Percentiles rank a stretch among this genome's conserved stretches.
These are phyloP conservation scores for Pseudogymnoascus sp. DNA, from an alignment of 2,329 filamentous ascomycete species.

Conservation along the genomic window DNA sequence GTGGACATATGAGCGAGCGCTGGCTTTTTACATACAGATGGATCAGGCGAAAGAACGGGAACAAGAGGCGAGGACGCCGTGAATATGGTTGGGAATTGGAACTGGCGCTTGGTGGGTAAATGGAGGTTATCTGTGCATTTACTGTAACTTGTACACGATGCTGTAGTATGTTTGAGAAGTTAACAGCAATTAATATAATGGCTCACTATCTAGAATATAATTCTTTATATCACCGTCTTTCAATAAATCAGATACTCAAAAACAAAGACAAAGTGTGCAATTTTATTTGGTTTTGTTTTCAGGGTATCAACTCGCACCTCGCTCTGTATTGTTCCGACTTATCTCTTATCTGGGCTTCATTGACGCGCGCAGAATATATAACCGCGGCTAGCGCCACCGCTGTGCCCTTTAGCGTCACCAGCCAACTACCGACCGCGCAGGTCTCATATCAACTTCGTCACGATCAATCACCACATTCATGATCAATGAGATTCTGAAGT, in stretches of 20 bases:
- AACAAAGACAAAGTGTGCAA: background rate
- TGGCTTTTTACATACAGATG: conserved; percentile 27
- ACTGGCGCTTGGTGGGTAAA: background rate
- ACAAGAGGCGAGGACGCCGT: background rate
- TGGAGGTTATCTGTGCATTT: background rate
- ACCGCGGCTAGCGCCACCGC: background rate
- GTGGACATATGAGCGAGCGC: conserved; percentile 63
- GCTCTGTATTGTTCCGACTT: background rate
- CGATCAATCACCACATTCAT: background rate
- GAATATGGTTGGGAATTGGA: background rate
- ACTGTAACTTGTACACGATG: background rate
- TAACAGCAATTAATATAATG: background rate
- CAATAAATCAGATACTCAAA: background rate
- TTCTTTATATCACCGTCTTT: background rate
- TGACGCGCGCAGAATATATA: background rate
- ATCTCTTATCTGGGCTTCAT: background rate
- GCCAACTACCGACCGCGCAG: conserved; percentile 1
- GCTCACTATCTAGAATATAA: background rate
- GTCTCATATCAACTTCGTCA: conserved; percentile 4
- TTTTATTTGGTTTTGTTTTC: background rate
- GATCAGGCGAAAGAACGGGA: background rate
- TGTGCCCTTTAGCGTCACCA: background rate
- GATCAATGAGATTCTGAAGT: background rate
- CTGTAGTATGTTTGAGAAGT: background rate
- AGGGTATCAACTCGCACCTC: background rate